These are phyloP conservation scores for Mycosphaerella sp. DNA, from an alignment of 2,329 filamentous ascomycete genomes.

Conservation along the genomic window DNA sequence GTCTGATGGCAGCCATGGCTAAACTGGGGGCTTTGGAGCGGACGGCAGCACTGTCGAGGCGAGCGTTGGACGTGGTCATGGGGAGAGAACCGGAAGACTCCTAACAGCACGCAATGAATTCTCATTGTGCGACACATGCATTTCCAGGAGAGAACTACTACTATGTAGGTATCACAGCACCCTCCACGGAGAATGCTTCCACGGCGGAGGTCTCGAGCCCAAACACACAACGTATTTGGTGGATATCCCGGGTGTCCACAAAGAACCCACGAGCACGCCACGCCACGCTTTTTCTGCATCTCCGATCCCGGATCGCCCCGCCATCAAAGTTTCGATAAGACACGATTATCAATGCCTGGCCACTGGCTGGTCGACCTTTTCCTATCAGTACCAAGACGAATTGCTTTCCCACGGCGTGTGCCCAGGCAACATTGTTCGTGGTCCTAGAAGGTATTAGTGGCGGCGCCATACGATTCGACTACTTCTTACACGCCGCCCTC, in stretches of 20 bases:
- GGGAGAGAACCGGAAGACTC: slow-evolving; percentile 48
- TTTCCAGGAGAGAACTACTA: neutral
- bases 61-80: slow-evolving; percentile 72
- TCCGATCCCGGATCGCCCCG: neutral
- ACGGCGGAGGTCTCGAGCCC: neutral
- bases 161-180: neutral
- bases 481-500: neutral
- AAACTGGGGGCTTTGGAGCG: slow-evolving; percentile 75
- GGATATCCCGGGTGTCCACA: too few relatives aligned
- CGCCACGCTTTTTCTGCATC: neutral
- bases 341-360: slow-evolving; percentile 13
- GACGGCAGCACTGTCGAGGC: slow-evolving; percentile 61
- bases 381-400: neutral
- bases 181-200: neutral
- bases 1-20: slow-evolving; percentile 71
- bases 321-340: slow-evolving; percentile 7
- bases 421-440: slow-evolving; percentile 2
- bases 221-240: neutral
- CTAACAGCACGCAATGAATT: slow-evolving; percentile 2
- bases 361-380: slow-evolving; percentile 13
- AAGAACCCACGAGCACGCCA: neutral
- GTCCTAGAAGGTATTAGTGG: neutral
- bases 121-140: neutral
- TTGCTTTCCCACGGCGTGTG: slow-evolving; percentile 11
- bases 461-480: neutral